Conservation (phyloP, 306 rosid genomes). For the Prunus mume region DNA sequence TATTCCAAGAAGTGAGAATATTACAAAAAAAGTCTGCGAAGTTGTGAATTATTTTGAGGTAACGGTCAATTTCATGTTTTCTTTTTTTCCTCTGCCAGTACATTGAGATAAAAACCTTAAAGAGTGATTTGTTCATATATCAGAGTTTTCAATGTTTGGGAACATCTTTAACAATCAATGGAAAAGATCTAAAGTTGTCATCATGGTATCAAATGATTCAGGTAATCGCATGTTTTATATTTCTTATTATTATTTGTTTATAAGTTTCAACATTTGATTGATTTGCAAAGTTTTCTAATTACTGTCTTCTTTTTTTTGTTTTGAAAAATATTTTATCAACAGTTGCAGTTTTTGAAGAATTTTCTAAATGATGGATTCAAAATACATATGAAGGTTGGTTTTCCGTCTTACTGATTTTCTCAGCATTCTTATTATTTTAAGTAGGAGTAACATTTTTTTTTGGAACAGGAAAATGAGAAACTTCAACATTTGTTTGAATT, state of each 20-base stretch:
- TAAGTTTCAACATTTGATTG: not conserved
- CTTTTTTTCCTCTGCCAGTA: not conserved
- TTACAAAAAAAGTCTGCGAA: constrained; percentile 1
- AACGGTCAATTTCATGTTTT: not conserved
- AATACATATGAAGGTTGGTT: constrained; percentile 26
- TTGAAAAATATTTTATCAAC: constrained; percentile 2
- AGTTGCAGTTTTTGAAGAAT: constrained; percentile 23
- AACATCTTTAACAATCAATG: constrained; percentile 3
- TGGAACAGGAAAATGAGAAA: constrained; percentile 33
- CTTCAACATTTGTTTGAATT: constrained; percentile 28
- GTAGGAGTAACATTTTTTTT: not conserved
- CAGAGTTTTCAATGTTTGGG: constrained; percentile 19
- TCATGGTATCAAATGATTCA: constrained; percentile 37
- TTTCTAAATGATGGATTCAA: constrained; percentile 18
- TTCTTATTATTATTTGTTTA: not conserved
- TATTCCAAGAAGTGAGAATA: not conserved
- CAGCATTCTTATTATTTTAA: not conserved
- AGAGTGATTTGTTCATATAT: not conserved
- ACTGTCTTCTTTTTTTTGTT: not conserved
- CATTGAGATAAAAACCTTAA: not conserved
- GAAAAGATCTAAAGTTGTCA: constrained; percentile 18
- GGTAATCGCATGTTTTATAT: constrained; percentile 20
- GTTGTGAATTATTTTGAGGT: constrained; percentile 22
- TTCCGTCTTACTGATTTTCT: not conserved
- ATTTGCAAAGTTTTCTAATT: not conserved